Percentiles rank a stretch among this genome's conserved stretches.
Evolutionary conservation across 106 monocot species (phyloP).

Genomic region (Narthecium ossifragum): DNA sequence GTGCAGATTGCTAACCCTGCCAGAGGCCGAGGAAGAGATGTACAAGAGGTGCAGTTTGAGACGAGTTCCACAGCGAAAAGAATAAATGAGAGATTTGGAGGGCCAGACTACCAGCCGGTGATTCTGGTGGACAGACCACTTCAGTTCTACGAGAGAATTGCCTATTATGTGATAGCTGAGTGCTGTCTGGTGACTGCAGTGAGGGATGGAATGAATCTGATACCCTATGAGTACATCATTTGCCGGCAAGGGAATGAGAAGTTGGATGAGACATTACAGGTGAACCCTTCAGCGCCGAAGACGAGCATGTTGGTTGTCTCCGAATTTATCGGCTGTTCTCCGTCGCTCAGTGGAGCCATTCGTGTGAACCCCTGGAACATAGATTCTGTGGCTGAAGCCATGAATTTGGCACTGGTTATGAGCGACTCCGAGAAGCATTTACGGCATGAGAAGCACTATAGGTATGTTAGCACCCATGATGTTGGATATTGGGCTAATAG

Average conservation of each 20-base stretch:
- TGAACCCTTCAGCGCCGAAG: conserved; percentile 16
- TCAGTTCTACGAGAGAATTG: conserved; percentile 44
- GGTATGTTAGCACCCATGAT: conserved; percentile 49
- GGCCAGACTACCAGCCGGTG: conserved; percentile 29
- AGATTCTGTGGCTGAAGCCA: conserved; percentile 46
- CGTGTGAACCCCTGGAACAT: conserved; percentile 51
- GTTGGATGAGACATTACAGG: conserved; percentile 16
- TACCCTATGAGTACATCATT: conserved; percentile 51
- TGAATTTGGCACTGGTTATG: conserved; percentile 29
- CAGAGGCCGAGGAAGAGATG: conserved; percentile 40
- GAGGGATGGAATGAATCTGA: conserved; percentile 57
- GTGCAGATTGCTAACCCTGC: conserved; percentile 55
- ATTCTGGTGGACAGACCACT: conserved; percentile 34
- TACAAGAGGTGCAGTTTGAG: conserved; percentile 41
- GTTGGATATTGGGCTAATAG: conserved; percentile 48
- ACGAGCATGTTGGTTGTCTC: conserved; percentile 49
- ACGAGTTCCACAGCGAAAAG: conserved; percentile 25
- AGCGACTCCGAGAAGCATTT: conserved; percentile 35
- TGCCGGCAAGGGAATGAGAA: conserved; percentile 37
- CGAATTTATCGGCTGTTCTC: conserved; percentile 47
- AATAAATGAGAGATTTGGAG: conserved; percentile 38
- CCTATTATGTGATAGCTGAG: conserved; percentile 43
- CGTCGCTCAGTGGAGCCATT: conserved; percentile 50
- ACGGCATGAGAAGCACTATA: conserved; percentile 43
- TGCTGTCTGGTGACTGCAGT: conserved; percentile 53